These are phyloP conservation scores for Saccharomycopsis sp. DNA, from an alignment of 805 yeast genomes.

Conservation along the genomic window DNA sequence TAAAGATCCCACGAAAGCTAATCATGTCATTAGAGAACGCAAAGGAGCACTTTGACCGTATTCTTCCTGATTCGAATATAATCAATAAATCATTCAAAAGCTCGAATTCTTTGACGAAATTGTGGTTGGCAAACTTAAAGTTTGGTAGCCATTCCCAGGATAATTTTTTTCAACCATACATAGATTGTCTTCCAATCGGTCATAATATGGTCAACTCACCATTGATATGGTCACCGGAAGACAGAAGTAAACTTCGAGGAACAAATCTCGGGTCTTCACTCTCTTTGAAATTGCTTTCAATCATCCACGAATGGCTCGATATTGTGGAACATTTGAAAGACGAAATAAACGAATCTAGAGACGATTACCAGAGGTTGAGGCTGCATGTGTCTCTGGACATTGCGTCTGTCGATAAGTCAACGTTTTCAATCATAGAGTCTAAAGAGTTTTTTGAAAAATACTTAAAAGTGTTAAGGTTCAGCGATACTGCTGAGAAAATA, in stretches of 20 bases:
- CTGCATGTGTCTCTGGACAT: background rate
- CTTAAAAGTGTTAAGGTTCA: constrained; percentile 15
- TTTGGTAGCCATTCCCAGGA: background rate
- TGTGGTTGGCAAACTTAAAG: constrained; percentile 8
- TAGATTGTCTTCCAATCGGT: constrained; percentile 17
- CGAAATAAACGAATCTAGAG: too few relatives aligned
- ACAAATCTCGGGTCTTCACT: constrained; percentile 15
- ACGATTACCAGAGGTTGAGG: background rate
- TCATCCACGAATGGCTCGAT: constrained; percentile 18
- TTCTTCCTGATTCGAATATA: background rate
- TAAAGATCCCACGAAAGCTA: constrained; percentile 10
- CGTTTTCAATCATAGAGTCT: background rate
- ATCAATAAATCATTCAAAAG: background rate
- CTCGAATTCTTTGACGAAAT: constrained; percentile 13
- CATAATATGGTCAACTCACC: constrained; percentile 10
- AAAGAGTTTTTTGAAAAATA: background rate
- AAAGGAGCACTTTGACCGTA: constrained; percentile 3
- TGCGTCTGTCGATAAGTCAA: background rate
- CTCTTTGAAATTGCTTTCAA: constrained; percentile 4
- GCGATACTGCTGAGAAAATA: constrained; percentile 22
- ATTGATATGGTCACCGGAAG: constrained; percentile 13
- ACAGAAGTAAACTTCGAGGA: constrained; percentile 8
- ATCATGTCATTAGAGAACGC: constrained; percentile 7
- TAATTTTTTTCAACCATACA: constrained; percentile 11
- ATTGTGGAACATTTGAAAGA: too few relatives aligned